Evolutionary conservation across 495 filamentous ascomycete species (phyloP).

Genomic region (Aspergillus haitiensis): DNA sequence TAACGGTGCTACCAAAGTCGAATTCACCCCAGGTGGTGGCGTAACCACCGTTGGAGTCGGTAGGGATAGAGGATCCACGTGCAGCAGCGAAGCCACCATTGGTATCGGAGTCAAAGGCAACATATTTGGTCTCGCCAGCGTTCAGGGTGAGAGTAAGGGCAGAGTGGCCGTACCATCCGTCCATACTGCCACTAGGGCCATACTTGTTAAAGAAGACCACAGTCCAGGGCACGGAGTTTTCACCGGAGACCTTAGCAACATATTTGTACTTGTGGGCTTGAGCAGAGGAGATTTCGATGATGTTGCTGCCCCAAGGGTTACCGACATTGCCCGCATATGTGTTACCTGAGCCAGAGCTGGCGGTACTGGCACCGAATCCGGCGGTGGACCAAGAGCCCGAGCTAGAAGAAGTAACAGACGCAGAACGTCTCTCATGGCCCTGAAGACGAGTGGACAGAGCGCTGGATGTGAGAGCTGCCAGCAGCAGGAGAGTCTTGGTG

Average conservation of each 20-base stretch:
- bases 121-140: conserved; percentile 43
- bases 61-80: conserved; percentile 34
- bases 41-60: conserved; percentile 35
- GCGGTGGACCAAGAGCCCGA: conserved; percentile 28
- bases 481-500: conserved; percentile 40
- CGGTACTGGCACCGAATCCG: conserved; percentile 37
- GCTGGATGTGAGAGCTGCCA: conserved; percentile 37
- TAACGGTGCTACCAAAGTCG: conserved; percentile 37
- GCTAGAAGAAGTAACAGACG: conserved; percentile 12
- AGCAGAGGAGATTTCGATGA: conserved; percentile 41
- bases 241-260: conserved; percentile 48
- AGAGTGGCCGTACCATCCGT: conserved; percentile 43
- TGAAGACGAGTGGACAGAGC: conserved; percentile 24
- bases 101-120: conserved; percentile 50
- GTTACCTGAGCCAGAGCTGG: conserved; percentile 22
- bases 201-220: conserved; percentile 57
- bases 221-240: conserved; percentile 37
- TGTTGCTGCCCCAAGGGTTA: conserved; percentile 54
- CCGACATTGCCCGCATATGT: conserved; percentile 52
- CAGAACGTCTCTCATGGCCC: conserved; percentile 32
- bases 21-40: conserved; percentile 49
- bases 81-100: conserved; percentile 43
- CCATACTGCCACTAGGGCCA: conserved; percentile 36
- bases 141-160: conserved; percentile 44
- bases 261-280: conserved; percentile 45